phyloP scores from a whole-genome alignment of 768 basidiomycete species.

The Amanita muscaria region DNA sequence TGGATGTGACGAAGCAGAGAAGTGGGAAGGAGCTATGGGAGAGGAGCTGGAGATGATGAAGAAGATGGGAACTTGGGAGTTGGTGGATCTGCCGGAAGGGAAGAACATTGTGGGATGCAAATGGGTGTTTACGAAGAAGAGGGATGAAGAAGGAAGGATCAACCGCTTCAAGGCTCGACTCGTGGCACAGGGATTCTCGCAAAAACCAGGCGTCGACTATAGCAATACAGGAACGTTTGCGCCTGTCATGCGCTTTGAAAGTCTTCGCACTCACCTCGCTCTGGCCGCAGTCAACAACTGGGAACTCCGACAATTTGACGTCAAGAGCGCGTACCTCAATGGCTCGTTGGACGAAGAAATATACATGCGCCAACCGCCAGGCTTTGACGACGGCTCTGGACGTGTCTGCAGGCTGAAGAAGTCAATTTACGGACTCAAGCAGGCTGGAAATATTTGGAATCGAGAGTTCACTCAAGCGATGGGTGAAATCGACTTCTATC shows the following conservation, averaged over 20 bases:
- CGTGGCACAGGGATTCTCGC: slow-evolving; percentile 29
- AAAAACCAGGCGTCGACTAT: slow-evolving; percentile 25
- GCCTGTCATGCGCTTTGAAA: slow-evolving; percentile 17
- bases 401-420: too few relatives aligned
- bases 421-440: slow-evolving; percentile 4
- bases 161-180: slow-evolving; percentile 24
- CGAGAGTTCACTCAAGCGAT: slow-evolving; percentile 9
- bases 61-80: slow-evolving; percentile 16
- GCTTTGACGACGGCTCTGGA: too few relatives aligned
- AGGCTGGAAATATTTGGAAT: slow-evolving; percentile 16
- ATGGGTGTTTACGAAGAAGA: slow-evolving; percentile 24
- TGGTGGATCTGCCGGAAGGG: slow-evolving; percentile 13
- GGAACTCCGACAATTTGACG: slow-evolving; percentile 2
- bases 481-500: slow-evolving; percentile 7
- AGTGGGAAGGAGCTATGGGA: slow-evolving; percentile 13
- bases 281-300: slow-evolving; percentile 13
- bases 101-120: slow-evolving; percentile 12
- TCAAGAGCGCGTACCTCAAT: neutral
- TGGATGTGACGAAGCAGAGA: slow-evolving; percentile 10
- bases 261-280: slow-evolving; percentile 14
- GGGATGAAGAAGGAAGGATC: slow-evolving; percentile 20
- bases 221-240: slow-evolving; percentile 16
- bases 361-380: too few relatives aligned
- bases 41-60: slow-evolving; percentile 15
- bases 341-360: too few relatives aligned